Percentiles rank a stretch among this genome's conserved stretches.
phyloP scores from a whole-genome alignment of 225 moss, liverwort and hornwort species.

The Pseudoscleropodium purum region DNA sequence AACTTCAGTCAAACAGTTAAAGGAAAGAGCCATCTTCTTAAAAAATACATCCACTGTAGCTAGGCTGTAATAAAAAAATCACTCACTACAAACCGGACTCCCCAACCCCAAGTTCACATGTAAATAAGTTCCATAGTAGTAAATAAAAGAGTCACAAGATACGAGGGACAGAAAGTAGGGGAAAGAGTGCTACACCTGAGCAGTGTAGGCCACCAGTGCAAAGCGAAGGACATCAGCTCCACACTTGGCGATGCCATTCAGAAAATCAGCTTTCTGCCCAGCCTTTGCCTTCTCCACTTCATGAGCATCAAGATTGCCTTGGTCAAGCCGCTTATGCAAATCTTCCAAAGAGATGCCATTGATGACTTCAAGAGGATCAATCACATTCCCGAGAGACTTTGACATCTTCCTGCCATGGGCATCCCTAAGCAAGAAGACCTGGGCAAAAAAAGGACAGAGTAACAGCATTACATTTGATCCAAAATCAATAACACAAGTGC shows the following conservation, averaged over 20 bases:
- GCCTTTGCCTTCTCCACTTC: constrained; percentile 83
- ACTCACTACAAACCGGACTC: neutral
- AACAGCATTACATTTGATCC: neutral
- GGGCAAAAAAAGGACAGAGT: neutral
- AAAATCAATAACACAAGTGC: neutral
- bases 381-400: constrained; percentile 83
- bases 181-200: constrained; percentile 33
- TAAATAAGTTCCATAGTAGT: neutral
- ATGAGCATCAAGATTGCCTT: constrained; percentile 77
- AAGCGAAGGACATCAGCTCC: constrained; percentile 96
- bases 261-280: constrained; percentile 70
- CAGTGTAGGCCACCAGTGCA: constrained; percentile 79
- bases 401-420: constrained; percentile 98
- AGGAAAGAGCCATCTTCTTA: neutral
- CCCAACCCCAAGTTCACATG: neutral
- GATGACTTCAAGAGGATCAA: constrained; percentile 75
- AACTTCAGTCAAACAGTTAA: neutral
- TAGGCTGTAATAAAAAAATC: neutral
- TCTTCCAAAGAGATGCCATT: constrained; percentile 66
- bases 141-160: neutral
- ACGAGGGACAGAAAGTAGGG: neutral
- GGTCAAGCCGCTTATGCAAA: constrained; percentile 62
- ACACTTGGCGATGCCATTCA: constrained; percentile 81
- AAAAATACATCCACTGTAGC: neutral
- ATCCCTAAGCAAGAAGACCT: constrained; percentile 89